Evolutionary conservation across 2,329 filamentous ascomycete species (phyloP).

Genomic region (Curvularia hawaiiensis): DNA sequence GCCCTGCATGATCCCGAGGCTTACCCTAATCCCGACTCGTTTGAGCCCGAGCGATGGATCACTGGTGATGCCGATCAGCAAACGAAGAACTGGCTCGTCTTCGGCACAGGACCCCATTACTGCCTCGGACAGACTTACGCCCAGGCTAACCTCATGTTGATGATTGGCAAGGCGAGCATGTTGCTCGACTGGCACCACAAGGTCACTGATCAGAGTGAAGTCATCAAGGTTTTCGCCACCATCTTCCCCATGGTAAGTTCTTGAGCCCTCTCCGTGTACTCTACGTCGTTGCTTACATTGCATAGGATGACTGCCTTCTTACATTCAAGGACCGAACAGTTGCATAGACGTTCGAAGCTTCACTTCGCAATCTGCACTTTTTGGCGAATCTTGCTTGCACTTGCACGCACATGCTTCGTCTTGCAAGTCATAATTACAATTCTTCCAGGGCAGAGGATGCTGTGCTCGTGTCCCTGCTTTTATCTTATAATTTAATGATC

Average conservation of each 20-base stretch:
- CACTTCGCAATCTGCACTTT: constrained; percentile 28
- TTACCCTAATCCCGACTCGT: constrained; percentile 81
- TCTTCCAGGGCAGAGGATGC: constrained; percentile 22
- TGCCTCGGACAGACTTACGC: constrained; percentile 95
- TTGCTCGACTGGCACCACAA: constrained; percentile 90
- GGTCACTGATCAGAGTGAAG: constrained; percentile 80
- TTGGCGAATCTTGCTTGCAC: constrained; percentile 32
- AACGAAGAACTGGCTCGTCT: constrained; percentile 96
- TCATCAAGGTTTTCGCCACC: constrained; percentile 98
- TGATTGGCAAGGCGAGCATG: constrained; percentile 89
- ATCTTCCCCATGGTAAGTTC: constrained; percentile 90
- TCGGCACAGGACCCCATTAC: constrained; percentile 95
- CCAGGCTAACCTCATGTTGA: constrained; percentile 82
- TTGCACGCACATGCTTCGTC: constrained; percentile 25
- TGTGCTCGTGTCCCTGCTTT: constrained; percentile 20
- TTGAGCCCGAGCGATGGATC: constrained; percentile 66
- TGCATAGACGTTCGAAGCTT: constrained; percentile 22
- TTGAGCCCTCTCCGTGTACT: constrained; percentile 2
- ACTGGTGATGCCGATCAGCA: constrained; percentile 86
- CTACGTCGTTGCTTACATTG: constrained; percentile 21
- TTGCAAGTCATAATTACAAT: constrained; percentile 23
- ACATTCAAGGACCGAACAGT: constrained; percentile 61
- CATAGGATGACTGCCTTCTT: constrained; percentile 80
- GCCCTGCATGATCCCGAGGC: constrained; percentile 91
- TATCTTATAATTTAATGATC: constrained; percentile 40